Base-by-base conservation (phyloP, 2,329 filamentous ascomycete genomes). In the Alternaria ventricosa region DNA sequence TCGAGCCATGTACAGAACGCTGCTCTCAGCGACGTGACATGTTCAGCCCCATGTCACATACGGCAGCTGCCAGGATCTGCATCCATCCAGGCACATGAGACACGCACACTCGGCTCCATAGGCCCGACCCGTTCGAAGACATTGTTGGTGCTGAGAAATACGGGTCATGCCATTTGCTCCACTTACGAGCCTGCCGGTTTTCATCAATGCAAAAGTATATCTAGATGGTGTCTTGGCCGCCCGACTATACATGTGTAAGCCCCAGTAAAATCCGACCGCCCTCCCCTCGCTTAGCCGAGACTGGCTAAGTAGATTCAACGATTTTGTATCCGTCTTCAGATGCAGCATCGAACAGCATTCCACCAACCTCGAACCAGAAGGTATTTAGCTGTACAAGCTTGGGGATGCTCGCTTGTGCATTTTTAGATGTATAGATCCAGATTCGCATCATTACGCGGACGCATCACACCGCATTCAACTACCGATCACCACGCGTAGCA, bases 91-190 rank as follows among this genome's bases (percentile, higher is more conserved):
- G 30, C 25, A 43, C n/a, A 43, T 49, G 20, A 23, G 56, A 30
- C 46, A 51, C 45, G 46, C 46, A 44, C n/a, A 45, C 30, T 60
- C 56, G 56, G 49, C 11, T 36, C 27, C 28, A 60, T 59, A 44
- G n/a, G n/a, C 27, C 61, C 50, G 61, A 60, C 15, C 49, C 56
- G 57, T 44, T 12, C 45, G 33, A 33, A 28, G 15, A 59, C 20
- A 41, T 25, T 28, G 55, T 36, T 22, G 25, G 44, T 28, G 55
- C 50, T 50, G 44, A 60, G 28, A 47, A 55, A 55, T 55, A 63
- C 33, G 36, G 43, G 23, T 23, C 25, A 51, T 30, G 15, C 50
- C 44, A 60, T 63, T 59, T 63, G 50, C 30, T 55, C 45, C 55
- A 54, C 49, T 46, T 51, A 44, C 18, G 33, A 41, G 50, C 44